Base-by-base conservation (phyloP, 805 yeast species). In the Wickerhamomyces ciferrii region DNA sequence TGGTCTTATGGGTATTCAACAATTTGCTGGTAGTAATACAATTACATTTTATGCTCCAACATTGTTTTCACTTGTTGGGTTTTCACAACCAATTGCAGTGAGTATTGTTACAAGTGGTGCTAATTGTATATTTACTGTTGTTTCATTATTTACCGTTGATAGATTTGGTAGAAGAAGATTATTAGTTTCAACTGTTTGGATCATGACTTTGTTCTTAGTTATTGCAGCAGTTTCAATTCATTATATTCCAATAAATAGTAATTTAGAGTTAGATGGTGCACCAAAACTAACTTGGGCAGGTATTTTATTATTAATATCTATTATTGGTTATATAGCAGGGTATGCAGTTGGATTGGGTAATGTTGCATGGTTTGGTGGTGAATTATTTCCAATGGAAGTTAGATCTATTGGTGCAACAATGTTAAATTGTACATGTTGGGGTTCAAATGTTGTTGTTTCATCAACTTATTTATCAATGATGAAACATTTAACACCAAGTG, bases 31-130 rank as follows among this genome's bases (percentile, higher is more conserved):
- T 45, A 75, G 78, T 58, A 79, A 79, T 63, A 79, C 81, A 37
- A 78, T 81, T 56, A 78, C 80, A 75, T 80, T 79, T 61, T 81
- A 79, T 55, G 77, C 82, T 6, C 76, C 84, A 10, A 69, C 81
- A 14, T 72, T 81, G 41, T 79, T 81, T 67, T 60, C 71, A 45
- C 70, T 74, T 19, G 70, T 78, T 19, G 79, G 81, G 4, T 64
- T 75, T 52, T 55, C 66, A 10, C 75, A 79, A 56, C 81, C 84
- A n/a, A 68, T 80, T 55, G 59, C 72, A 39, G 78, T 82, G 3
- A 78, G 83, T 8, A 75, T 79, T 24, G 57, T 74, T 20, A 71
- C 80, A 41, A 83, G 84, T 45, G 57, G 71, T 17, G 76, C 79
- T 23, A 81, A 81, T 57, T 79, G 79, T 52, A 51, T 66, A 4